phyloP scores from a whole-genome alignment of 2,329 filamentous ascomycete species.

The Colletotrichum lindemuthianum region DNA sequence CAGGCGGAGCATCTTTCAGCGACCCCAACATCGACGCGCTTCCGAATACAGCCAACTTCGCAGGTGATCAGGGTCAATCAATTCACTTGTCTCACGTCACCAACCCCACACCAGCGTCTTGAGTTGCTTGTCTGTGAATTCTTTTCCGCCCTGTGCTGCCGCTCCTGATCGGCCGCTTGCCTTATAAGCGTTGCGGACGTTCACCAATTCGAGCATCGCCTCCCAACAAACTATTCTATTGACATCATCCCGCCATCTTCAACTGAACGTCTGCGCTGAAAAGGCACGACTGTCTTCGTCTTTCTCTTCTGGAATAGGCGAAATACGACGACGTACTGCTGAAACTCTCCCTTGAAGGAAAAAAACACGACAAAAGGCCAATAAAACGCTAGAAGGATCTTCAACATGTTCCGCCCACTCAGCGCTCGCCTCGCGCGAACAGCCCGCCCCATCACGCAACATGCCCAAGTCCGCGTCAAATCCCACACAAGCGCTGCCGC shows the following conservation, averaged over 20 bases:
- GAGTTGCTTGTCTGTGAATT: conserved; percentile 12
- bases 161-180: conserved; percentile 10
- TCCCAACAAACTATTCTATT: conserved; percentile 14
- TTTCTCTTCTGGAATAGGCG: background rate
- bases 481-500: conserved; percentile 34
- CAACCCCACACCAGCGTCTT: conserved; percentile 22
- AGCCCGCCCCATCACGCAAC: conserved; percentile 23
- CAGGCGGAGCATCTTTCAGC: conserved; percentile 15
- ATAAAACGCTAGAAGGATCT: background rate
- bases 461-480: conserved; percentile 21
- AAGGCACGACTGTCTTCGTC: background rate
- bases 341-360: background rate
- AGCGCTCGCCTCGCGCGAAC: conserved; percentile 33
- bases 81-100: conserved; percentile 26
- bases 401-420: conserved; percentile 35
- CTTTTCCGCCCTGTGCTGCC: background rate
- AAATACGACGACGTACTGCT: background rate
- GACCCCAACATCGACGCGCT: conserved; percentile 13
- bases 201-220: conserved; percentile 1
- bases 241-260: conserved; percentile 25
- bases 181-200: conserved; percentile 7
- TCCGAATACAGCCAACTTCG: conserved; percentile 9
- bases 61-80: conserved; percentile 25
- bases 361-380: background rate
- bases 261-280: background rate